Percentiles rank a stretch among this genome's conserved stretches.
These are phyloP conservation scores for Eutrema heterophyllum DNA, from an alignment of 345 rosid species.

Conservation along the genomic window DNA sequence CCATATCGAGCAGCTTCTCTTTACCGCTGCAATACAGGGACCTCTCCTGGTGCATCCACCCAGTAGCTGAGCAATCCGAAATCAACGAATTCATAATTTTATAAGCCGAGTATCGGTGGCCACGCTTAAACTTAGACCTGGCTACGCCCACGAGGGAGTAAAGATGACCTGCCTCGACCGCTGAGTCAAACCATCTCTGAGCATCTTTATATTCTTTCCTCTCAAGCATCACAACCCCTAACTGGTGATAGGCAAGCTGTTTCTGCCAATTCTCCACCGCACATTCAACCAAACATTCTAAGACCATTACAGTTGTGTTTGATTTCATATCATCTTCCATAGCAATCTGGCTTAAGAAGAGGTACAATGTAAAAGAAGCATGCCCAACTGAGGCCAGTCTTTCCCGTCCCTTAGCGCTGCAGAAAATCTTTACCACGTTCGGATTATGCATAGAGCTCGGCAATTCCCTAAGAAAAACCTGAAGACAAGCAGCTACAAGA, in stretches of 20 bases:
- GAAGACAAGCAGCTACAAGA: slow-evolving; percentile 76
- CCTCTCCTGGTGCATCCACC: slow-evolving; percentile 86
- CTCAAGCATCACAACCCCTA: slow-evolving; percentile 77
- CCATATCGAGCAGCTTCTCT: slow-evolving; percentile 64
- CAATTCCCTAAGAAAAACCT: slow-evolving; percentile 65
- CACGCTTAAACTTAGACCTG: slow-evolving; percentile 69
- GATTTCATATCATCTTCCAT: slow-evolving; percentile 76
- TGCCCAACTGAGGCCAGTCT: slow-evolving; percentile 54
- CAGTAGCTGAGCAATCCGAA: slow-evolving; percentile 44
- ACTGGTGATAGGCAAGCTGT: slow-evolving; percentile 64
- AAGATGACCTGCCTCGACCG: slow-evolving; percentile 55
- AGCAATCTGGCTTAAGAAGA: slow-evolving; percentile 62
- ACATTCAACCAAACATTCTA: slow-evolving; percentile 64
- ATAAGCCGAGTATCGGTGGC: slow-evolving; percentile 69
- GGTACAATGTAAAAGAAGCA: slow-evolving; percentile 59
- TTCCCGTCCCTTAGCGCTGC: slow-evolving; percentile 51
- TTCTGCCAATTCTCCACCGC: slow-evolving; percentile 62
- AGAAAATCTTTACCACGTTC: slow-evolving; percentile 48
- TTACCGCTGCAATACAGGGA: slow-evolving; percentile 62
- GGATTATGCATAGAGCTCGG: slow-evolving; percentile 55
- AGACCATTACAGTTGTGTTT: slow-evolving; percentile 68
- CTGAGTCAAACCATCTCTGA: slow-evolving; percentile 59
- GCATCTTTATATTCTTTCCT: slow-evolving; percentile 83
- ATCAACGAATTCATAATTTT: slow-evolving; percentile 59
- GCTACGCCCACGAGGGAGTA: slow-evolving; percentile 68